phyloP scores from a whole-genome alignment of 306 rosid genomes.

The Neltuma alba region DNA sequence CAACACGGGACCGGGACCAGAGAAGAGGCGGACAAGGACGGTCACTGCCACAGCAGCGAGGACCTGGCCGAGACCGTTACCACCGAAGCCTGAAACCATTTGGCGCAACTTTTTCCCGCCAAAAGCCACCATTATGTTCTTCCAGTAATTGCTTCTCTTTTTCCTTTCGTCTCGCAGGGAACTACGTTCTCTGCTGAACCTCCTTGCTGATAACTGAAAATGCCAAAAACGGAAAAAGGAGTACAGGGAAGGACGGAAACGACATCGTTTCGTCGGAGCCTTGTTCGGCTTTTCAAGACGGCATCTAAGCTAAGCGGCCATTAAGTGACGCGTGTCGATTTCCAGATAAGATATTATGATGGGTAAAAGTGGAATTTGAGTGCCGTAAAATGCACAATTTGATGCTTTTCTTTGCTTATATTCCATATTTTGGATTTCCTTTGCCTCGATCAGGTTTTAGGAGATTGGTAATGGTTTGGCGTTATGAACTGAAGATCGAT shows the following conservation, averaged over 20 bases:
- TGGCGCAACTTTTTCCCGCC: slow-evolving; percentile 76
- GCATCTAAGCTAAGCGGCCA: neutral
- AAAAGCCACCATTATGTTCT: slow-evolving; percentile 54
- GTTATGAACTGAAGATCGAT: too few species aligned
- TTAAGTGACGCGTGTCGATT: slow-evolving; percentile 61
- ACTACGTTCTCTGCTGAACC: neutral
- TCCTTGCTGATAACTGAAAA: neutral
- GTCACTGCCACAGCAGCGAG: slow-evolving; percentile 73
- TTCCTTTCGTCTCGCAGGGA: neutral
- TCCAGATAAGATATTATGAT: slow-evolving; percentile 57
- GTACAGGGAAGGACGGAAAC: neutral
- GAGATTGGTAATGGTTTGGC: too few species aligned
- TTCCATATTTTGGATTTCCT: too few species aligned
- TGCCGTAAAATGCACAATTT: neutral
- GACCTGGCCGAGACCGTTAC: slow-evolving; percentile 72
- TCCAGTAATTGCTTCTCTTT: neutral
- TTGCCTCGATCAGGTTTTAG: too few species aligned
- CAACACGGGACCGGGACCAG: slow-evolving; percentile 82
- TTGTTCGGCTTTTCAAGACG: neutral
- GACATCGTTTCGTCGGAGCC: neutral
- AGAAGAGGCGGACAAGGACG: slow-evolving; percentile 73
- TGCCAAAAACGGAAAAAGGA: neutral
- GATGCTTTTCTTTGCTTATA: too few species aligned
- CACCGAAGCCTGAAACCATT: slow-evolving; percentile 49
- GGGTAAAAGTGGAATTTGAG: neutral